Evolutionary conservation across 2,329 filamentous ascomycete species (phyloP), one percentile per base, ranked within the genome.

Genomic region (Elsinoe perseae): DNA sequence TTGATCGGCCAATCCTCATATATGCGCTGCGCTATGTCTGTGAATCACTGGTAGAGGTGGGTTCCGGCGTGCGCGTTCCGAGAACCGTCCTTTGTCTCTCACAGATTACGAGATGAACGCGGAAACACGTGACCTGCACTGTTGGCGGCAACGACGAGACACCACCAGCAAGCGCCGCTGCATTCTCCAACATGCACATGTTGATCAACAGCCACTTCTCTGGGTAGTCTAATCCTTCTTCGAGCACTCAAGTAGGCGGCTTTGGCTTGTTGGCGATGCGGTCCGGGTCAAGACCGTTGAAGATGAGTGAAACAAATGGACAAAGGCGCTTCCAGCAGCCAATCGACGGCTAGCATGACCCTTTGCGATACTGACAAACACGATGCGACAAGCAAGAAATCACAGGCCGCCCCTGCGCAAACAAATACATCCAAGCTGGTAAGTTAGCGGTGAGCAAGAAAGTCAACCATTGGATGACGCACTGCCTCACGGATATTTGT

Each of bases 401-500:
- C 30, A 32, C 18, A n/a, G 16, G n/a, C 14, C 18, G 20, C 30
- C 10, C n/a, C 28, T 18, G 48, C 48, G 48, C 48, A 14, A 38
- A 34, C 32, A 52, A 38, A 18, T 30, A 21, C 25, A 16, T 36
- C n/a, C 30, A 38, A 21, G 16, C 20, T 25, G 30, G 28, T n/a
- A n/a, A n/a, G n/a, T n/a, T n/a, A 52, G 48, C 48, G 48, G 48
- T 52, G 48, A 36, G 48, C n/a, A 52, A 14, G n/a, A 38, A 30
- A 32, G 28, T 50, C 48, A 36, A 38, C 48, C 48, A 52, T 34
- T 52, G 48, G 48, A 52, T 52, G 48, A 52, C 48, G 48, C 48
- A 52, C 48, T 52, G 48, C 48, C 48, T 52, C 48, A 38, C 48
- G 48, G 48, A 21, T 52, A 38, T 23, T 52, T 36, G 32, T 36